phyloP scores from a whole-genome alignment of 2,329 filamentous ascomycete species.

The Penicillium freii region DNA sequence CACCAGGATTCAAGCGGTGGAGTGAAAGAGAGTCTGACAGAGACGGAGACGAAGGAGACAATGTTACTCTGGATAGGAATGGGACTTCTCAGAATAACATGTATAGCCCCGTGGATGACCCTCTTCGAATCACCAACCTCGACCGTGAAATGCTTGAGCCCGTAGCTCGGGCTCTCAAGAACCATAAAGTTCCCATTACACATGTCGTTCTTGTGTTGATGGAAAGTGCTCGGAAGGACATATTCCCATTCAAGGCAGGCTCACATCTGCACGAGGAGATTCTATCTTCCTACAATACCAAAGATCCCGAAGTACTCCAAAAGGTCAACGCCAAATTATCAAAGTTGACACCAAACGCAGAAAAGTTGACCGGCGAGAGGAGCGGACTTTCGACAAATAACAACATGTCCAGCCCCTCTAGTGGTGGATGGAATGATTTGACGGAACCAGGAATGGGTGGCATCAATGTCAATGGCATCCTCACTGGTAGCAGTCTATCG shows the following conservation, averaged over 20 bases:
- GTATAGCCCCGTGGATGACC: conserved; percentile 32
- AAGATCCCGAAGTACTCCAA: conserved; percentile 9
- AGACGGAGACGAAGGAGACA: neutral
- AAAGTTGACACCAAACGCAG: conserved; percentile 29
- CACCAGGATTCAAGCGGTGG: conserved; percentile 31
- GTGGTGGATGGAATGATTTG: conserved; percentile 21
- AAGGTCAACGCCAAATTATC: conserved; percentile 24
- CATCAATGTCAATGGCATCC: conserved; percentile 30
- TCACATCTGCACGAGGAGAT: conserved; percentile 30
- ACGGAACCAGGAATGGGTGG: conserved; percentile 30
- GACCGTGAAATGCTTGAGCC: conserved; percentile 27
- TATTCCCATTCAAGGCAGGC: conserved; percentile 31
- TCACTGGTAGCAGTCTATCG: conserved; percentile 33
- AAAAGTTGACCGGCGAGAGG: conserved; percentile 31
- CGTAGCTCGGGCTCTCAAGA: conserved; percentile 23
- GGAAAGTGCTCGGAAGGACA: conserved; percentile 34
- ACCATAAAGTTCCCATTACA: conserved; percentile 28
- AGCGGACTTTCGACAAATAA: conserved; percentile 12
- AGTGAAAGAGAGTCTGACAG: neutral
- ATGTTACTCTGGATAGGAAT: neutral
- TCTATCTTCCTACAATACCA: conserved; percentile 22
- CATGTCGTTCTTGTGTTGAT: conserved; percentile 33
- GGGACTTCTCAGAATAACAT: conserved; percentile 11
- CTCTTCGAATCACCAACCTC: conserved; percentile 33
- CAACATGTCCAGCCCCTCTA: conserved; percentile 4